Evolutionary conservation across 768 basidiomycete genomes (phyloP), one percentile per base, ranked within the genome.

Genomic region (Suillus plorans): DNA sequence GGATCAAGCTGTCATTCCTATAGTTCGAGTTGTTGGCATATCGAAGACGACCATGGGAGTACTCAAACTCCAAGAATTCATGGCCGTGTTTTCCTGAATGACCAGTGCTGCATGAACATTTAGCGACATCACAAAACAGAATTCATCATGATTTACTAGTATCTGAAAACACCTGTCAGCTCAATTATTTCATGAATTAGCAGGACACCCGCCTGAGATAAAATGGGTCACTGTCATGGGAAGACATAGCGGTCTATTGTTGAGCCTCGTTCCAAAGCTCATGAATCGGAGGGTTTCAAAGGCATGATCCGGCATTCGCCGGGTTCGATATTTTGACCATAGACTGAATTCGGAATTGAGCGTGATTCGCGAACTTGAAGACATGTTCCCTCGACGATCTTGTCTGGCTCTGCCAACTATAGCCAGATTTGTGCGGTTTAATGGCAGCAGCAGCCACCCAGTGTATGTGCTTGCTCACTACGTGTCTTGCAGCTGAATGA

Each of bases 11-110:
- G 80, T 99, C 97, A 71, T 99, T 99, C 39, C 97, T 82, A 80
- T 99, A 99, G 79, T 99, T 99, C 12, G 97, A 98, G 83, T 99
- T 99, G 83, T 99, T 97, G 67, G 97, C 97, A 76, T 99, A 99
- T 69, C 97, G 87, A 63, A 99, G 85, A 69, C 97, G 90, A 45
- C 97, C 97, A 81, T 96, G 93, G 16, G 94, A 91, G 80, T 98
- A 98, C 77, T 99, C 97, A 72, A 99, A 99, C 76, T 99, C 97
- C 55, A 99, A 84, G 77, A 99, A 99, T 77, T 97, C 95, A 80
- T 97, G 95, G 25, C 95, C 96, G 72, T 97, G 95, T 76, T 95
- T 95, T 66, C 97, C 97, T 72, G 95, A 96, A 78, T 99, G 97
- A n/a, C 97, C 97, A 37, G 96, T 97, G 64, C 68, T 68, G 50